These are phyloP conservation scores for Clarireedia sp. DNA, from an alignment of 2,329 filamentous ascomycete genomes.

Conservation along the genomic window DNA sequence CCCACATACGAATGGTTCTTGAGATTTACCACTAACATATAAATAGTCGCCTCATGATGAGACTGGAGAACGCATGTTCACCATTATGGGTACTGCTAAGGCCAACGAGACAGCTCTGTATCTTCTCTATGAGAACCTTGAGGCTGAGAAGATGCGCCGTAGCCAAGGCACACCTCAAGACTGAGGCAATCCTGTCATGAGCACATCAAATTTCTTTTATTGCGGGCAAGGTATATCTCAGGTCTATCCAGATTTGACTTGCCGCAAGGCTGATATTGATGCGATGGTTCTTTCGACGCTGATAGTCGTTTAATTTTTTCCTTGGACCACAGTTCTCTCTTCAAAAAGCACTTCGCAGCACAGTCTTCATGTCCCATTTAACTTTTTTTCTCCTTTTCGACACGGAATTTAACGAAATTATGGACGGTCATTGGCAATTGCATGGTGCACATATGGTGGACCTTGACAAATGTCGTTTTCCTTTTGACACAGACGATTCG, in stretches of 20 bases:
- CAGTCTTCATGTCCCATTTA: conserved; percentile 27
- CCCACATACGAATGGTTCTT: conserved; percentile 2
- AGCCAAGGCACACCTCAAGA: conserved; percentile 56
- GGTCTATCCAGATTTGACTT: conserved; percentile 51
- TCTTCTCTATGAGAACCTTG: conserved; percentile 95
- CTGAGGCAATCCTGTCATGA: conserved; percentile 17
- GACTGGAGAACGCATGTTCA: conserved; percentile 98
- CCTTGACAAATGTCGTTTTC: conserved; percentile 23
- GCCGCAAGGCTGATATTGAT: conserved; percentile 51
- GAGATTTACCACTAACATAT: conserved; percentile 8
- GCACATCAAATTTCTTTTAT: conserved; percentile 40
- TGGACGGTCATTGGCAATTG: conserved; percentile 29
- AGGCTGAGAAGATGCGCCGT: conserved; percentile 97
- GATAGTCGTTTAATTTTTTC: conserved; percentile 24
- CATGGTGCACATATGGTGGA: conserved; percentile 23
- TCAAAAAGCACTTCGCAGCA: conserved; percentile 30
- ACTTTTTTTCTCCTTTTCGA: conserved; percentile 22
- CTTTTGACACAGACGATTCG: conserved; percentile 30
- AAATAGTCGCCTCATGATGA: conserved; percentile 75
- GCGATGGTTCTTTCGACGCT: conserved; percentile 33
- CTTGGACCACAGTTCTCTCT: conserved; percentile 19
- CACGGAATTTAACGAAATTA: conserved; percentile 33
- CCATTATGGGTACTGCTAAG: conserved; percentile 90
- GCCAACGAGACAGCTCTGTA: conserved; percentile 95
- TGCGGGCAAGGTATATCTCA: conserved; percentile 39